phyloP scores from a whole-genome alignment of 2,329 filamentous ascomycete species.

The Penicillium psychrosexuale region DNA sequence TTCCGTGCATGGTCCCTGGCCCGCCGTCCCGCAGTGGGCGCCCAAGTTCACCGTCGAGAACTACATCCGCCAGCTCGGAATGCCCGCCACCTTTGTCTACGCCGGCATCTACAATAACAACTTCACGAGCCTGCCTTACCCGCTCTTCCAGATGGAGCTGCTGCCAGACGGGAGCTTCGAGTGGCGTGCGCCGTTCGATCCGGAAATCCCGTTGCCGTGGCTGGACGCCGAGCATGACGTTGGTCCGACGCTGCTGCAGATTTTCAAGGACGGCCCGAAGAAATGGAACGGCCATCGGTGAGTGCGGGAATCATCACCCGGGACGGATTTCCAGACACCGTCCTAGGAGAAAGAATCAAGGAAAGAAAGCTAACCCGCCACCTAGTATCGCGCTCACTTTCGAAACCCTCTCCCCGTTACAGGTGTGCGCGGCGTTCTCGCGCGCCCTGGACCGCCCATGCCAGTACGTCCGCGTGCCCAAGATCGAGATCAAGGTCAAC shows the following conservation, averaged over 20 bases:
- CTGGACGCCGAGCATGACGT: constrained; percentile 95
- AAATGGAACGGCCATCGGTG: constrained; percentile 77
- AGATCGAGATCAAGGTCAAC: constrained; percentile 77
- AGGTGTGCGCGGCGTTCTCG: constrained; percentile 78
- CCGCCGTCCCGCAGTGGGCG: constrained; percentile 82
- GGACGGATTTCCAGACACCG: too few species aligned
- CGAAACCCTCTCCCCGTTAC: constrained; percentile 76
- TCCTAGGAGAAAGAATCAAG: background rate
- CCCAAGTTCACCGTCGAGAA: constrained; percentile 91
- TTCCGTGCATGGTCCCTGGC: constrained; percentile 76
- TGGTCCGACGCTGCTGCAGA: constrained; percentile 83
- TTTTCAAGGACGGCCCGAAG: constrained; percentile 86
- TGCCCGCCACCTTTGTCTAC: constrained; percentile 90
- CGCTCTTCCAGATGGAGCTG: constrained; percentile 92
- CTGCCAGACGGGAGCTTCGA: constrained; percentile 79
- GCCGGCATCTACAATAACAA: constrained; percentile 99
- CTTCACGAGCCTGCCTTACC: constrained; percentile 88
- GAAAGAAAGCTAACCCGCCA: constrained; percentile 5
- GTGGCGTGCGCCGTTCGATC: constrained; percentile 93
- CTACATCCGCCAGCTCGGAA: constrained; percentile 75
- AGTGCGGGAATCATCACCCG: constrained; percentile 24
- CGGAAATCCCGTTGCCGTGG: constrained; percentile 86
- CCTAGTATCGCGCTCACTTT: constrained; percentile 81
- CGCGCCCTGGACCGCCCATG: constrained; percentile 75
- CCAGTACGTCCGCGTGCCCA: constrained; percentile 68